phyloP scores from a whole-genome alignment of 805 yeast genomes.

The Saturnispora serradocipensis region DNA sequence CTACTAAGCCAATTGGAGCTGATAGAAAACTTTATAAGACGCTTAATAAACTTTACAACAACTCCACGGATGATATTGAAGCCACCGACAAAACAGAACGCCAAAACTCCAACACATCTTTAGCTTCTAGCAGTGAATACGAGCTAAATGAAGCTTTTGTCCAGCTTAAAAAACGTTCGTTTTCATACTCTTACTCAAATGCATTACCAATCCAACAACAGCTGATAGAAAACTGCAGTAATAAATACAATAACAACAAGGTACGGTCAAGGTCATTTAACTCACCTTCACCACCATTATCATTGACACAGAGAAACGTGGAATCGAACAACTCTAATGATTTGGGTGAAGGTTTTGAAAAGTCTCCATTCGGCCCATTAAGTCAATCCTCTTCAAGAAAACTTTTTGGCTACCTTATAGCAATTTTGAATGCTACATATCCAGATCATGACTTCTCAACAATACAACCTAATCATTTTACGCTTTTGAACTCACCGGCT shows the following conservation, averaged over 20 bases:
- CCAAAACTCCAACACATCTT: conserved; percentile 19
- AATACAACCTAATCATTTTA: conserved; percentile 70
- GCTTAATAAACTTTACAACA: conserved; percentile 52
- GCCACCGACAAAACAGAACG: conserved; percentile 8
- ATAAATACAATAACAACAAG: conserved; percentile 7
- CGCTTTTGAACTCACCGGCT: conserved; percentile 40
- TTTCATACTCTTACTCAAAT: conserved; percentile 24
- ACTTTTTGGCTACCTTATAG: conserved; percentile 83
- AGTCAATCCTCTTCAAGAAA: conserved; percentile 78
- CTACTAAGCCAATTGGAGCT: conserved; percentile 87
- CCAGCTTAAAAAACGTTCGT: conserved; percentile 25
- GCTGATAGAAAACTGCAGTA: conserved; percentile 3
- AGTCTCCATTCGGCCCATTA: conserved; percentile 85
- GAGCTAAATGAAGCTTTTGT: conserved; percentile 25
- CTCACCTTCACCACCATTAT: conserved; percentile 20
- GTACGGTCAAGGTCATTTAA: conserved; percentile 25
- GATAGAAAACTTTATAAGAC: conserved; percentile 85
- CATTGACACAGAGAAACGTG: neutral
- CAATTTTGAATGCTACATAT: conserved; percentile 82
- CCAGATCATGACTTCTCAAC: conserved; percentile 94
- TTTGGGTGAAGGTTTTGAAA: conserved; percentile 3
- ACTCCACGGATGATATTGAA: conserved; percentile 7
- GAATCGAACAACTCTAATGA: neutral
- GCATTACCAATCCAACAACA: conserved; percentile 14
- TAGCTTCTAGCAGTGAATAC: conserved; percentile 5